These are phyloP conservation scores for Clonostachys byssicola DNA, from an alignment of 2,329 filamentous ascomycete genomes.

Conservation along the genomic window DNA sequence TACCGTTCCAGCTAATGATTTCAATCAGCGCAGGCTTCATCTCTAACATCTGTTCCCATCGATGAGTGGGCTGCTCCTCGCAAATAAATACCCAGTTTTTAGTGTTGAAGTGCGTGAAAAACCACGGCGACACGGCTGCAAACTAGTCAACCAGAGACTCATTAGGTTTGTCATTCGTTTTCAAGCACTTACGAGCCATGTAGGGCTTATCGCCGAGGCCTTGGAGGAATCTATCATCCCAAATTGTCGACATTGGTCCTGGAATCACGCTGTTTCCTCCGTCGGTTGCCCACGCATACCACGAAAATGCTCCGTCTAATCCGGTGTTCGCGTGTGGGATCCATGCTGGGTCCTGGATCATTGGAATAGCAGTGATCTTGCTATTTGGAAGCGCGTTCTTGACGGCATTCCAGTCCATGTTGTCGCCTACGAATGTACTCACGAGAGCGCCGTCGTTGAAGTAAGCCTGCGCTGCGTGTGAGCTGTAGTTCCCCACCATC, in stretches of 20 bases:
- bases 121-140: constrained; percentile 13
- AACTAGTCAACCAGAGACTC: neutral
- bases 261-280: constrained; percentile 11
- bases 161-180: neutral
- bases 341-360: constrained; percentile 9
- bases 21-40: constrained; percentile 13
- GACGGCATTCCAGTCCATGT: constrained; percentile 11
- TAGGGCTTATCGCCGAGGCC: constrained; percentile 7
- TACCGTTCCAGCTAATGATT: constrained; percentile 12
- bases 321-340: constrained; percentile 5
- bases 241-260: constrained; percentile 12
- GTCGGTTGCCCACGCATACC: constrained; percentile 14
- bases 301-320: constrained; percentile 12
- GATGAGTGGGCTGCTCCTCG: constrained; percentile 11
- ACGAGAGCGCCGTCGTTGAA: constrained; percentile 11
- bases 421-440: constrained; percentile 14
- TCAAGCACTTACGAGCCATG: constrained; percentile 11
- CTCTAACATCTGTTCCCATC: constrained; percentile 12
- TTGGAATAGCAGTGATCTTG: constrained; percentile 11
- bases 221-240: constrained; percentile 9
- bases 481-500: constrained; percentile 7
- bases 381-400: constrained; percentile 7
- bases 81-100: constrained; percentile 14
- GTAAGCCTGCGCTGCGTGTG: constrained; percentile 8
- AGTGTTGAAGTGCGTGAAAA: constrained; percentile 13